Percentiles rank a stretch among this genome's conserved stretches.
Evolutionary conservation across 768 basidiomycete species (phyloP).

Genomic region (Hericium rajendrae): DNA sequence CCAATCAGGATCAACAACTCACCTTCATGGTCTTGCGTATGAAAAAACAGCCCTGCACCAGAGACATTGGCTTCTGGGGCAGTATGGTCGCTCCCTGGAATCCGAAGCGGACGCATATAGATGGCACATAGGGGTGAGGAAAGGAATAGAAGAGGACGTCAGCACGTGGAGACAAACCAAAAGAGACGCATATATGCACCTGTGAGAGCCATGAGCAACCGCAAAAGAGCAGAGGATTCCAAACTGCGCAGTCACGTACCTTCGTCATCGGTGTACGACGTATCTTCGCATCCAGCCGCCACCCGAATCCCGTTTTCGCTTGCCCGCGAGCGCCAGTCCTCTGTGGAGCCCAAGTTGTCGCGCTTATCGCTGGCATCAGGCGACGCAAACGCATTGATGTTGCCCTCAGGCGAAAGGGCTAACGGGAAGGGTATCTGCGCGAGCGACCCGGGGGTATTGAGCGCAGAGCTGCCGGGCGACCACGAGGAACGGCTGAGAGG

Average conservation of each 20-base stretch:
- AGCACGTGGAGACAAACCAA: neutral
- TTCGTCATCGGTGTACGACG: constrained; percentile 39
- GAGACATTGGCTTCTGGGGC: constrained; percentile 40
- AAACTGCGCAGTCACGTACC: constrained; percentile 20
- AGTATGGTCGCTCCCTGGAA: constrained; percentile 41
- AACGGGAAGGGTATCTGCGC: constrained; percentile 32
- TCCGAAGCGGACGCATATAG: neutral
- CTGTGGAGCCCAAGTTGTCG: constrained; percentile 50
- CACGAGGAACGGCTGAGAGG: constrained; percentile 57
- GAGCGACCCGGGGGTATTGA: constrained; percentile 52
- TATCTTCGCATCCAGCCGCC: constrained; percentile 26
- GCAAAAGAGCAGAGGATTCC: neutral
- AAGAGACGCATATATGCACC: constrained; percentile 11
- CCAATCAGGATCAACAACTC: constrained; percentile 5
- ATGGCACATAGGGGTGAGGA: neutral
- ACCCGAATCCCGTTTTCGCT: constrained; percentile 67
- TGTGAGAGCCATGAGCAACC: neutral
- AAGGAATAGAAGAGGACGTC: neutral
- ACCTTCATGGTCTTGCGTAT: constrained; percentile 32
- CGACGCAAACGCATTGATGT: neutral
- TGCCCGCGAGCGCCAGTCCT: constrained; percentile 65
- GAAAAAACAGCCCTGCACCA: constrained; percentile 16
- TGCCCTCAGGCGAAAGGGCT: constrained; percentile 36
- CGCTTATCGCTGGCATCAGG: constrained; percentile 20
- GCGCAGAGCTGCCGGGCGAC: constrained; percentile 37